A percentile compares a stretch with the other conserved stretches of the same genome.
phyloP scores from a whole-genome alignment of 441 rosid species.

The Euphorbia schlechtendalii region DNA sequence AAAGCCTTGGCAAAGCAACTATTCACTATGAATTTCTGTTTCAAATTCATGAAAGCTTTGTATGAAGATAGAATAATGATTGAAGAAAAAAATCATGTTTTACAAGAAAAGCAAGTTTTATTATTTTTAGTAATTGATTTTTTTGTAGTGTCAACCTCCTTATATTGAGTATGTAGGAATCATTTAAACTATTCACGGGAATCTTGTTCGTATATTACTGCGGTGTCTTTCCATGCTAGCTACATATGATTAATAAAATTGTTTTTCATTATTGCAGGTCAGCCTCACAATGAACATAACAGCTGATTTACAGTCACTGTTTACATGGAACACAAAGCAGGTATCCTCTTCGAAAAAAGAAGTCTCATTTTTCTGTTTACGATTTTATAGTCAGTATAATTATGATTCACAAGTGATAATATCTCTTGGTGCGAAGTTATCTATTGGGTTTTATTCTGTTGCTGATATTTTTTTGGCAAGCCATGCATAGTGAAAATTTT shows the following conservation, averaged over 20 bases:
- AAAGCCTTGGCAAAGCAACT: not conserved
- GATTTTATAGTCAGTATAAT: not conserved
- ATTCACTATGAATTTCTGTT: not conserved
- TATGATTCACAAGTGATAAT: too few species aligned
- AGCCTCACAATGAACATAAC: too few species aligned
- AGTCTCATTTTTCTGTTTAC: not conserved
- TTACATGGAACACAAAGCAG: slow-evolving; percentile 98
- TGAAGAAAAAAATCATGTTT: not conserved
- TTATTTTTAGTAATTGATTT: not conserved
- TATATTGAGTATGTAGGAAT: too few species aligned
- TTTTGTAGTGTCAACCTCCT: not conserved
- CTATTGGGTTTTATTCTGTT: too few species aligned
- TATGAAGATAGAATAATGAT: not conserved
- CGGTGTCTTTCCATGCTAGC: not conserved
- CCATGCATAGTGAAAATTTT: slow-evolving; percentile 1
- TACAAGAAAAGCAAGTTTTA: not conserved
- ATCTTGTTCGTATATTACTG: not conserved
- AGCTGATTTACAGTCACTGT: slow-evolving; percentile 75
- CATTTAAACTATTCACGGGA: not conserved
- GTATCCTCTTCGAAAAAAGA: slow-evolving; percentile 28
- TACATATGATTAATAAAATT: slow-evolving; percentile 11
- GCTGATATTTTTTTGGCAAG: too few species aligned
- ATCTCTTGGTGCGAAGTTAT: too few species aligned
- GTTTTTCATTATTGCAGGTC: too few species aligned
- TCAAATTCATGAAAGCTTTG: not conserved